Conservation (phyloP, 306 rosid species). For the Lithocarpus polystachyus region DNA sequence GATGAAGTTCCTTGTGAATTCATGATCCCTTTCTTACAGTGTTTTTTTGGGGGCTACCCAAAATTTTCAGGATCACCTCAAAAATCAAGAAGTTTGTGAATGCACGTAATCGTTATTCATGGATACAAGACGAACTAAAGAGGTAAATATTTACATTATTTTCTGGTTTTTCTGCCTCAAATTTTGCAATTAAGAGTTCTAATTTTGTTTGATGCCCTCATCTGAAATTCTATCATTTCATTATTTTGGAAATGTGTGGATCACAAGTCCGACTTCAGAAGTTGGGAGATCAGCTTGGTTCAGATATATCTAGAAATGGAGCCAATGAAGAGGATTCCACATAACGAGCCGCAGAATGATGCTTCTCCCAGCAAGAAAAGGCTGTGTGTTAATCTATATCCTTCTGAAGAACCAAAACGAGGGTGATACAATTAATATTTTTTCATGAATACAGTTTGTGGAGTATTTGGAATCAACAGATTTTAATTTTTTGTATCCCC, state of each 20-base stretch:
- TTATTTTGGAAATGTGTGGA: constrained; percentile 37
- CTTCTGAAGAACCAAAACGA: constrained; percentile 47
- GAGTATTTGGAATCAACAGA: not conserved
- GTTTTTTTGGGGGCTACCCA: constrained; percentile 19
- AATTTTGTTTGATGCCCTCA: constrained; percentile 12
- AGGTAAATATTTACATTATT: constrained; percentile 44
- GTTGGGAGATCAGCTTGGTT: constrained; percentile 77
- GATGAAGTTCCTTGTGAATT: constrained; percentile 10
- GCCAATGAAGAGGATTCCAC: constrained; percentile 76
- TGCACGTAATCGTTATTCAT: constrained; percentile 49
- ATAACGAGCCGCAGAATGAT: constrained; percentile 44
- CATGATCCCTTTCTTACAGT: constrained; percentile 16
- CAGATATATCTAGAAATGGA: constrained; percentile 54
- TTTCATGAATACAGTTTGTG: not conserved
- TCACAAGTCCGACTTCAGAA: constrained; percentile 75
- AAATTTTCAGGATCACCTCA: constrained; percentile 63
- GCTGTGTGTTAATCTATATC: constrained; percentile 39
- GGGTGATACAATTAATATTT: constrained; percentile 30
- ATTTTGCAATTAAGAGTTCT: constrained; percentile 6
- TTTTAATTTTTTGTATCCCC: not conserved
- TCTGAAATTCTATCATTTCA: constrained; percentile 13
- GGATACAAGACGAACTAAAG: constrained; percentile 74
- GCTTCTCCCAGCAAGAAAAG: constrained; percentile 53
- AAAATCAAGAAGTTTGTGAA: constrained; percentile 74
- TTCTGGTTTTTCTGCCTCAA: not conserved